Base-by-base conservation (phyloP, 1,139 yeast genomes). In the Diutina ranongensis region DNA sequence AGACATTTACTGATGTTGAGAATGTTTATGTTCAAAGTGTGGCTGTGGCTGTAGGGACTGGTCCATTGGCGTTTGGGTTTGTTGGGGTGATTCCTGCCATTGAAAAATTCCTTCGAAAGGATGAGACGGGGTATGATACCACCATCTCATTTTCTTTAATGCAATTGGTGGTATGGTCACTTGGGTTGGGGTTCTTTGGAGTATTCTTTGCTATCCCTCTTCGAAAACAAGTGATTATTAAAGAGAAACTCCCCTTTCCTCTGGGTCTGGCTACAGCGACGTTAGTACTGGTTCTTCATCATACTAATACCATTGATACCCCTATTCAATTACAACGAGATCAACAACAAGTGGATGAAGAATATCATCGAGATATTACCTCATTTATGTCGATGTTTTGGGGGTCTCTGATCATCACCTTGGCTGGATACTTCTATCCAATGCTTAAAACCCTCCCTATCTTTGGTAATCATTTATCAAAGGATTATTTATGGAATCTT, bases 71-170 rank as follows among this genome's bases (percentile, higher is more conserved):
- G 0, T 89, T 83, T 61, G 97, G 97, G 0, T 74, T 92, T 49
- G 94, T 92, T 18, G 98, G 98, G 1, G 89, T 94, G n/a, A 75
- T 92, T 1, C 98, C 98, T 0, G 97, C 98, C 0, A 82, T 92
- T 48, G 97, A 92, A 57, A 87, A 88, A 62, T 81, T 89, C 55
- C 63, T 92, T 51, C 79, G 86, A 1, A 67, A 72, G 0, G 87
- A 80, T 41, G 97, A 89, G 57, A 80, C 86, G 40, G 96, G 96
- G 1, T 61, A 71, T 1, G 71, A 72, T 1, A 53, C 64, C 28
- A 63, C 61, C 4, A 56, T 76, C 36, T 57, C 61, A 9, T 68
- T 78, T 48, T 51, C 62, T 5, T 52, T 72, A 2, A 48, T 56
- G 44, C 82, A 87, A 52, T 64, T 92, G 47, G 63, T 86, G 31